Conservation (phyloP, 352 stramenopile genomes). For the Blastocystis sp. region DNA sequence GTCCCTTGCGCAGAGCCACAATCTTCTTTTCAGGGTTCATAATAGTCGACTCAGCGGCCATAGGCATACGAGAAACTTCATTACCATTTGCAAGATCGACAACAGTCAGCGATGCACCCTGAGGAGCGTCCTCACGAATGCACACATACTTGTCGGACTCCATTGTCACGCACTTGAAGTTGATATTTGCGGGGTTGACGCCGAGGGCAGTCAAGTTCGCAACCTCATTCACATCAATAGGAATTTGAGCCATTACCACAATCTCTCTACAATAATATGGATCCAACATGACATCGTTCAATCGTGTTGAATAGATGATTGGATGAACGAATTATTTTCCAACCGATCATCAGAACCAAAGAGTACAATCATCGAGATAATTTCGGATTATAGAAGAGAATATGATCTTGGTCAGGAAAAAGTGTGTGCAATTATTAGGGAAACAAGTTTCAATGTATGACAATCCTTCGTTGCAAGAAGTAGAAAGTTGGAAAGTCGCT, state of each 20-base stretch:
- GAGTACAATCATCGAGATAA: slow-evolving; percentile 8
- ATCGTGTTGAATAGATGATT: background rate
- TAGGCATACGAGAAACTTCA: slow-evolving; percentile 81
- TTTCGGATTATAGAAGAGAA: background rate
- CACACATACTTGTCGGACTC: slow-evolving; percentile 85
- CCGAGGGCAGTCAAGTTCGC: slow-evolving; percentile 72
- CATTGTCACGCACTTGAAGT: slow-evolving; percentile 82
- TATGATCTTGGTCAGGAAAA: background rate
- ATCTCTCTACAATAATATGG: slow-evolving; percentile 24
- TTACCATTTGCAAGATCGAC: slow-evolving; percentile 73
- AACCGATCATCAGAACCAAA: background rate
- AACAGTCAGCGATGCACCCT: slow-evolving; percentile 72
- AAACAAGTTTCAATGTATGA: too few species aligned
- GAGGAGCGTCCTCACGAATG: slow-evolving; percentile 80
- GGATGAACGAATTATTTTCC: background rate
- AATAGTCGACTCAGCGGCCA: slow-evolving; percentile 95
- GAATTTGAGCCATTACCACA: slow-evolving; percentile 35
- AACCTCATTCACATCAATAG: slow-evolving; percentile 49
- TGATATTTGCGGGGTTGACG: slow-evolving; percentile 81
- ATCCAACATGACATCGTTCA: slow-evolving; percentile 32
- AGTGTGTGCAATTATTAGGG: too few species aligned
- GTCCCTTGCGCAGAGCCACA: slow-evolving; percentile 72
- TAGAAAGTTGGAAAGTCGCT: too few species aligned
- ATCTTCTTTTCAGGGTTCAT: slow-evolving; percentile 95
- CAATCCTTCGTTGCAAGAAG: too few species aligned